Evolutionary conservation across 1,284 basidiomycete species (phyloP).

Genomic region (Austroboletus niveus): DNA sequence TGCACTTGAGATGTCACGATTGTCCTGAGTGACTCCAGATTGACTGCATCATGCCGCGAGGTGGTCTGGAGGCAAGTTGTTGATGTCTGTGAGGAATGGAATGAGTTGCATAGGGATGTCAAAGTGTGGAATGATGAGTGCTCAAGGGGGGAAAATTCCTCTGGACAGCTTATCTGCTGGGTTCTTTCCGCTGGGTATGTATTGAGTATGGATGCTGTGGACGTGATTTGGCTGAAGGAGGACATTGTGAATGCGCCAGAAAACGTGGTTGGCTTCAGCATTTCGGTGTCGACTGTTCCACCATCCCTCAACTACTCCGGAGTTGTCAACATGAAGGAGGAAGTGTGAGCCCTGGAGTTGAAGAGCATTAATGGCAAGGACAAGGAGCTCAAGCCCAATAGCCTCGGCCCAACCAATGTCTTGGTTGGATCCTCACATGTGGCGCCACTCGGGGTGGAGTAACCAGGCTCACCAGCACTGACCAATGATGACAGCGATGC

Average conservation of each 20-base stretch:
- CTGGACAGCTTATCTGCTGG: slow-evolving; percentile 23
- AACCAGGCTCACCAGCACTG: slow-evolving; percentile 3
- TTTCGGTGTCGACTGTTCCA: slow-evolving; percentile 36
- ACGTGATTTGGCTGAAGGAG: not conserved
- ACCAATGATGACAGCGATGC: slow-evolving; percentile 4
- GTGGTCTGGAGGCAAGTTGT: too few relatives aligned
- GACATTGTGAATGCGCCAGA: slow-evolving; percentile 22
- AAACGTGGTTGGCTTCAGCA: slow-evolving; percentile 13
- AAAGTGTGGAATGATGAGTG: slow-evolving; percentile 15
- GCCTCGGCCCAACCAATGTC: slow-evolving; percentile 22
- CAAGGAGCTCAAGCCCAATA: slow-evolving; percentile 25
- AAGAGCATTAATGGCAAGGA: slow-evolving; percentile 4
- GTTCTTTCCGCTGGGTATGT: slow-evolving; percentile 27
- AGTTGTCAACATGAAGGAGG: slow-evolving; percentile 38
- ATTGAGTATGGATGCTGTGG: slow-evolving; percentile 26
- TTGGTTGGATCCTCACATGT: not conserved
- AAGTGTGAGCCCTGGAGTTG: accelerated
- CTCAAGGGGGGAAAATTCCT: slow-evolving; percentile 6
- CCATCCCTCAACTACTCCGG: slow-evolving; percentile 41
- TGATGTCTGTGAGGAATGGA: not conserved
- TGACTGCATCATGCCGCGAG: too few relatives aligned
- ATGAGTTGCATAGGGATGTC: not conserved
- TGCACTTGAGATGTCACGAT: too few relatives aligned
- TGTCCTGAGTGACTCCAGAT: too few relatives aligned
- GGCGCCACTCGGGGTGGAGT: slow-evolving; percentile 2